phyloP scores from a whole-genome alignment of 306 rosid species.

The Gastrolobium villosum region DNA sequence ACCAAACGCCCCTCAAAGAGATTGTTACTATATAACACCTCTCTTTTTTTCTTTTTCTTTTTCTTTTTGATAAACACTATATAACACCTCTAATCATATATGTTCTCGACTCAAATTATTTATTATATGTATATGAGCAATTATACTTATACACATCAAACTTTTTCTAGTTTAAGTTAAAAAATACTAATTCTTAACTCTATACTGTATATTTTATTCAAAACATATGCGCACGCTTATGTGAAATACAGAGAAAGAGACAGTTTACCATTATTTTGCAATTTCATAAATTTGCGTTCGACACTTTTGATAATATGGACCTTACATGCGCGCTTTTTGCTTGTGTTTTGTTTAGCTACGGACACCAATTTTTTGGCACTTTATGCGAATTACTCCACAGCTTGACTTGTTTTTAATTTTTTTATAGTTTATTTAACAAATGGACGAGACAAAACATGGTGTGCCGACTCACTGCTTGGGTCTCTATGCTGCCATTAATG shows the following conservation, averaged over 20 bases:
- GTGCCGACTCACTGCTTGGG: conserved; percentile 52
- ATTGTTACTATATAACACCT: too few species aligned
- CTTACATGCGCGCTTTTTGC: conserved; percentile 13
- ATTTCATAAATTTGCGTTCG: background rate
- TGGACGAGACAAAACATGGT: conserved; percentile 54
- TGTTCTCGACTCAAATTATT: too few species aligned
- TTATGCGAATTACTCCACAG: background rate
- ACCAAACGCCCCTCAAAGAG: too few species aligned
- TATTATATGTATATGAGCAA: too few species aligned
- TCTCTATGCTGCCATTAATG: conserved; percentile 16
- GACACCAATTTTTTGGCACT: conserved; percentile 26
- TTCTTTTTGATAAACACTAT: too few species aligned
- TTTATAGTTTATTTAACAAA: conserved; percentile 18
- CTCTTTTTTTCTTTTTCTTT: too few species aligned
- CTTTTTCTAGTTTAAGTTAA: too few species aligned
- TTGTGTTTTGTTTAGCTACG: background rate
- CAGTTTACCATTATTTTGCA: background rate
- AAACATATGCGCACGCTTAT: too few species aligned
- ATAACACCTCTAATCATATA: too few species aligned
- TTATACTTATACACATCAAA: too few species aligned
- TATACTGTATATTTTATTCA: too few species aligned
- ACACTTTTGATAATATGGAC: conserved; percentile 1
- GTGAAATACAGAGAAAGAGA: background rate
- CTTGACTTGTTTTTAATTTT: background rate
- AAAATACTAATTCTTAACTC: too few species aligned